phyloP scores from a whole-genome alignment of 192 early-diverging fungal species.

The Coemansia sp. region DNA sequence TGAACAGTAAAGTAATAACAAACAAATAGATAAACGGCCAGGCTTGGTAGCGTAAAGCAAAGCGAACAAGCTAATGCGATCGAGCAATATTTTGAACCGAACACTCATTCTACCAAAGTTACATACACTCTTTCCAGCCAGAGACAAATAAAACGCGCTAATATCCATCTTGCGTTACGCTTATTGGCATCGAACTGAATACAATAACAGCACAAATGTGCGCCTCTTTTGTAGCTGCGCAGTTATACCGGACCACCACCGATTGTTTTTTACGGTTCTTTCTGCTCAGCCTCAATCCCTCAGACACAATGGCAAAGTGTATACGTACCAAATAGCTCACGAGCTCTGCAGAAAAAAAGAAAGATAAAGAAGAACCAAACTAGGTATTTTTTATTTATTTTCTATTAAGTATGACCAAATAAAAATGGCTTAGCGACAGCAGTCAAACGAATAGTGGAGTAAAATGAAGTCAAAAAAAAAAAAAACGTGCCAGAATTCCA shows the following conservation, averaged over 20 bases:
- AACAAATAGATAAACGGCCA: neutral
- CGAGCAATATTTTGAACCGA: too few species aligned
- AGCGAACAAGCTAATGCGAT: neutral
- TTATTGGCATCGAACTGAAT: too few species aligned
- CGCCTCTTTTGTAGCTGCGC: neutral
- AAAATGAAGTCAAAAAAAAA: neutral
- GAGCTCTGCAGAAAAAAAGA: neutral
- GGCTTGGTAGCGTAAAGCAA: too few species aligned
- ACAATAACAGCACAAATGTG: neutral
- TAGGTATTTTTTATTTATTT: too few species aligned
- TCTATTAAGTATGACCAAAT: too few species aligned
- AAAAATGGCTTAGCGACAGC: neutral
- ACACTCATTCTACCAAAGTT: too few species aligned
- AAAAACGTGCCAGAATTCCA: neutral
- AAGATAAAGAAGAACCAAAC: neutral
- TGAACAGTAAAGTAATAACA: neutral
- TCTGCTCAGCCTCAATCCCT: slow-evolving; percentile 1
- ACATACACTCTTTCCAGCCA: too few species aligned
- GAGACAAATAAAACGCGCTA: too few species aligned
- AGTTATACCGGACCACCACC: neutral
- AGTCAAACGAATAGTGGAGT: neutral
- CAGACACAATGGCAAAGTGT: neutral
- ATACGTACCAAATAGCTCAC: neutral
- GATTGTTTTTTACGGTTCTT: neutral
- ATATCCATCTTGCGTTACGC: too few species aligned